A percentile compares a stretch with the other conserved stretches of the same genome.
Evolutionary conservation across 768 basidiomycete genomes (phyloP).

Genomic region (Suillus weaverae): DNA sequence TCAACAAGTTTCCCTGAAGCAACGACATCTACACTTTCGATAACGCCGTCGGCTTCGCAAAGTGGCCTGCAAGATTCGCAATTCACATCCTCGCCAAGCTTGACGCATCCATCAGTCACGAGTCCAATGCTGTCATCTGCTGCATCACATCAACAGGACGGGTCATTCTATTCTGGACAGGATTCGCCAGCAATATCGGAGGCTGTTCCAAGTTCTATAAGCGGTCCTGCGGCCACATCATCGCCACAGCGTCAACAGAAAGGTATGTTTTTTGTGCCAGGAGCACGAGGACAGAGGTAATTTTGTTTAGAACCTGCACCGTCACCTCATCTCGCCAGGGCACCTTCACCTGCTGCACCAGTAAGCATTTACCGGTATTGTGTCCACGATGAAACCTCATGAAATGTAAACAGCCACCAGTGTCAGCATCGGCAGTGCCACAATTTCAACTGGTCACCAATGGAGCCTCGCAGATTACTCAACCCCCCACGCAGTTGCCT

Average conservation of each 20-base stretch:
- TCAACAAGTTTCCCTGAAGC: constrained; percentile 36
- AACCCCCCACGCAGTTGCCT: constrained; percentile 29
- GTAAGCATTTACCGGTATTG: constrained; percentile 35
- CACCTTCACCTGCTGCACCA: constrained; percentile 42
- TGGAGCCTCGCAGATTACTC: constrained; percentile 29
- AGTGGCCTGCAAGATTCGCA: constrained; percentile 35
- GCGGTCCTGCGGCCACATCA: constrained; percentile 53
- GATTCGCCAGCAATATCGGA: constrained; percentile 77
- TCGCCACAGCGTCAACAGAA: constrained; percentile 60
- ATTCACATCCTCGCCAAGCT: constrained; percentile 68
- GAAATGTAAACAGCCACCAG: constrained; percentile 36
- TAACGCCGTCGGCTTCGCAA: constrained; percentile 36
- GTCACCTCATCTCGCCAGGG: constrained; percentile 44
- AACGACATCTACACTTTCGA: constrained; percentile 39
- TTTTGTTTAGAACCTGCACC: constrained; percentile 41
- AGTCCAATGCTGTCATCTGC: constrained; percentile 82
- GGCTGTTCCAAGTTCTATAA: constrained; percentile 45
- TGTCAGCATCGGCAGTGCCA: constrained; percentile 35
- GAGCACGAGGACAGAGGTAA: constrained; percentile 23
- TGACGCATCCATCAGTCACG: constrained; percentile 82
- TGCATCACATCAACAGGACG: constrained; percentile 59
- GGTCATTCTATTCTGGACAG: constrained; percentile 69
- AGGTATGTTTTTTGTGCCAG: constrained; percentile 40
- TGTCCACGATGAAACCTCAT: constrained; percentile 18
- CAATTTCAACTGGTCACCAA: constrained; percentile 38